phyloP scores from a whole-genome alignment of 116 monocot genomes.

The Papilionanthe hybrid region DNA sequence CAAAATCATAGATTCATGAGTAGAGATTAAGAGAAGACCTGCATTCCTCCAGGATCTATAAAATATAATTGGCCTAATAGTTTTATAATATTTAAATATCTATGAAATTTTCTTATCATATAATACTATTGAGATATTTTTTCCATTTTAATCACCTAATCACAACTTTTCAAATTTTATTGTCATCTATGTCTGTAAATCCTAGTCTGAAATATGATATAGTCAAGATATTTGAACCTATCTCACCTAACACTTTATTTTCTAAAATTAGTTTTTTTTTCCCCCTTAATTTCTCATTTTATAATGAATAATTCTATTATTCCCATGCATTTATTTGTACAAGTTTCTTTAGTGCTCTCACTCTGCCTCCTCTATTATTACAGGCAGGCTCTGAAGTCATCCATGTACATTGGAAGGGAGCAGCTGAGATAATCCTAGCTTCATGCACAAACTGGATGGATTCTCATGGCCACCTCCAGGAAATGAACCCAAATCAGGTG shows the following conservation, averaged over 20 bases:
- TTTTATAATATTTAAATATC: background rate
- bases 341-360: background rate
- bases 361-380: background rate
- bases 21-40: background rate
- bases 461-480: constrained; percentile 31
- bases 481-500: constrained; percentile 34
- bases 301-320: background rate
- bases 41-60: background rate
- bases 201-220: background rate
- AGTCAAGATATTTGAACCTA: background rate
- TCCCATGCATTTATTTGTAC: background rate
- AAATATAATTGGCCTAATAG: background rate
- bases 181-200: background rate
- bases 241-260: too few species aligned
- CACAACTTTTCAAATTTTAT: background rate
- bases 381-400: constrained; percentile 35
- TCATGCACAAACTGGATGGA: constrained; percentile 44
- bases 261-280: too few species aligned
- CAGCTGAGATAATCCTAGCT: constrained; percentile 48
- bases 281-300: background rate
- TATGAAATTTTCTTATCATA: background rate
- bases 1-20: background rate
- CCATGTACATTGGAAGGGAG: constrained; percentile 60
- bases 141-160: background rate
- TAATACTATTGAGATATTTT: background rate